phyloP scores from a whole-genome alignment of 768 basidiomycete genomes.

The Cystobasidium ongulense region DNA sequence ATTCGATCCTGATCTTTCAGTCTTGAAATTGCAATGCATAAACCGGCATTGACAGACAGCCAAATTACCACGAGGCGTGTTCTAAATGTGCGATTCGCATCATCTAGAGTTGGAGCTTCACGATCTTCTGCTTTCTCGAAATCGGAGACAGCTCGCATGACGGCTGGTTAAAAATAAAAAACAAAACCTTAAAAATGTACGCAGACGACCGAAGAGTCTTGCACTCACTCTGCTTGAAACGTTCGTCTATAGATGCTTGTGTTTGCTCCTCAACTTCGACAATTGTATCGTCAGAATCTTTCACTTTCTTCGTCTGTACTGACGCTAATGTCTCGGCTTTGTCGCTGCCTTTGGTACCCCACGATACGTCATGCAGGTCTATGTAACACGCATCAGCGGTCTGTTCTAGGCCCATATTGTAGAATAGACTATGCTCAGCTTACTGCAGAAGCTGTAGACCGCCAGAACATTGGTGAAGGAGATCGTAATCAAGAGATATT shows the following conservation, averaged over 20 bases:
- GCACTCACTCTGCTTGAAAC: slow-evolving; percentile 29
- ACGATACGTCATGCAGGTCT: slow-evolving; percentile 74
- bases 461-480: slow-evolving; percentile 51
- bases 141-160: slow-evolving; percentile 74
- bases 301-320: slow-evolving; percentile 24
- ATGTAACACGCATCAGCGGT: background rate
- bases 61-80: slow-evolving; percentile 54
- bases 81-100: slow-evolving; percentile 85
- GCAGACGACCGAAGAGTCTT: too few relatives aligned
- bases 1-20: background rate
- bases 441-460: slow-evolving; percentile 85
- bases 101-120: slow-evolving; percentile 78
- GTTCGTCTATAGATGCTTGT: slow-evolving; percentile 21
- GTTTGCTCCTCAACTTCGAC: slow-evolving; percentile 7
- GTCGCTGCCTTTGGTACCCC: slow-evolving; percentile 85
- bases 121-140: slow-evolving; percentile 56
- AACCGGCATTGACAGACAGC: slow-evolving; percentile 4
- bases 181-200: too few relatives aligned
- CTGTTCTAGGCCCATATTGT: background rate
- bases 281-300: slow-evolving; percentile 24
- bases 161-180: slow-evolving; percentile 22
- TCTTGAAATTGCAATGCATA: background rate
- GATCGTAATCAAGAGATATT: slow-evolving; percentile 21
- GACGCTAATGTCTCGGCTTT: slow-evolving; percentile 47
- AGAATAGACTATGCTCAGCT: background rate